These are phyloP conservation scores for Neurospora crassa DNA, from an alignment of 2,329 filamentous ascomycete genomes.

Conservation along the genomic window DNA sequence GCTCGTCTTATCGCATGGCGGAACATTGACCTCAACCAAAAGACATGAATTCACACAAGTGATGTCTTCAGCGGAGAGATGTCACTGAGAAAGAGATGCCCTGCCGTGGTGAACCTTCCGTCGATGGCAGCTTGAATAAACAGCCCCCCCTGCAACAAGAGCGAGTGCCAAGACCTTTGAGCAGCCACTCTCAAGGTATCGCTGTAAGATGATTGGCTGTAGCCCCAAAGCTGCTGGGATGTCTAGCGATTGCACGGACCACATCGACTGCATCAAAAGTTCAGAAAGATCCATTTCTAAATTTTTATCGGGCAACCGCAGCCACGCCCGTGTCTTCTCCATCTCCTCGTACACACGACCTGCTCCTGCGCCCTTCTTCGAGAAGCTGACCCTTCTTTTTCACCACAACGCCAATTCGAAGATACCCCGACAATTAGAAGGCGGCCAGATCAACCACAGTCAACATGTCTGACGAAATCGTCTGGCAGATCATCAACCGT, in stretches of 20 bases:
- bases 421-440: conserved; percentile 1
- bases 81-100: not conserved
- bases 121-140: not conserved
- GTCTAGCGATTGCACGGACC: conserved; percentile 4
- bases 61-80: not conserved
- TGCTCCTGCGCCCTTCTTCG: not conserved
- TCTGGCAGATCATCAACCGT: conserved; percentile 91
- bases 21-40: conserved; percentile 19
- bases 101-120: not conserved
- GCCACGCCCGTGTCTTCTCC: not conserved
- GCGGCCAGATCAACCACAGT: conserved; percentile 7
- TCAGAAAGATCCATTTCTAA: conserved; percentile 4
- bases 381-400: not conserved
- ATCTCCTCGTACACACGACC: conserved; percentile 1
- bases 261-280: conserved; percentile 2
- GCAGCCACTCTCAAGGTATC: conserved; percentile 4
- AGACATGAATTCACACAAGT: not conserved
- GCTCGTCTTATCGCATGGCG: conserved; percentile 18
- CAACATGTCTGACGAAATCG: conserved; percentile 87
- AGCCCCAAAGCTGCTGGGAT: not conserved
- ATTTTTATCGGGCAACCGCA: conserved; percentile 6
- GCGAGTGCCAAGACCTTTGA: conserved; percentile 2
- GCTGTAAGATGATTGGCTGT: conserved; percentile 3
- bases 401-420: conserved; percentile 2
- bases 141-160: not conserved